Conservation (phyloP, 176 grass and related monocot genomes). For the Avena insularis region DNA sequence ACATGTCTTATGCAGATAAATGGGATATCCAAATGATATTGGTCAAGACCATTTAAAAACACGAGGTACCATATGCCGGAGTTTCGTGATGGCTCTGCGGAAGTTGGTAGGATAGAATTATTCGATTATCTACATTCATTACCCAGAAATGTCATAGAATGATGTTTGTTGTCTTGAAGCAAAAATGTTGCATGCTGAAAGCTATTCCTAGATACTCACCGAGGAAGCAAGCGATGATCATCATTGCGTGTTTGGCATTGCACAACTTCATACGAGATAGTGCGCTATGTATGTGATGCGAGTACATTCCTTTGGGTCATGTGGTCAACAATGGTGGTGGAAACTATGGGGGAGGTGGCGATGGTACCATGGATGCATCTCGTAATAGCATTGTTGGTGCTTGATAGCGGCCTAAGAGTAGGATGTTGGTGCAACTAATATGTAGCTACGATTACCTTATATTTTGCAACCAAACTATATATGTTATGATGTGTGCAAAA, state of each 20-base stretch:
- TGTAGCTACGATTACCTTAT: not conserved
- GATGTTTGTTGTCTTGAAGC: not conserved
- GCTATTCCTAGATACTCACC: not conserved
- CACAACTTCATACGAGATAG: not conserved
- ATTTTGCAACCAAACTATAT: not conserved
- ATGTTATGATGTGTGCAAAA: not conserved
- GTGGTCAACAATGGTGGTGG: not conserved
- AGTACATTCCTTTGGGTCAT: not conserved
- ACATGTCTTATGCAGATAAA: not conserved
- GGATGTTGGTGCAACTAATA: too few species aligned
- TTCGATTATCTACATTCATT: not conserved
- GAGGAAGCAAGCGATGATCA: not conserved
- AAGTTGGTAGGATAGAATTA: not conserved
- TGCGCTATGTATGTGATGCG: not conserved
- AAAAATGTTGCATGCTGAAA: not conserved
- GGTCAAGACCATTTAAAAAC: not conserved
- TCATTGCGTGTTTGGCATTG: not conserved
- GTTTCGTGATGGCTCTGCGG: not conserved
- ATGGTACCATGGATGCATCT: not conserved
- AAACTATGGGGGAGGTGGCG: not conserved
- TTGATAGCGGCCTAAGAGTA: not conserved
- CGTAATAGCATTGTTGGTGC: not conserved
- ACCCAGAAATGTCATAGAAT: not conserved
- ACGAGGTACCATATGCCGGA: not conserved
- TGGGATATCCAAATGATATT: not conserved